phyloP scores from a whole-genome alignment of 2,329 filamentous ascomycete genomes.

The Zymoseptoria tritici region DNA sequence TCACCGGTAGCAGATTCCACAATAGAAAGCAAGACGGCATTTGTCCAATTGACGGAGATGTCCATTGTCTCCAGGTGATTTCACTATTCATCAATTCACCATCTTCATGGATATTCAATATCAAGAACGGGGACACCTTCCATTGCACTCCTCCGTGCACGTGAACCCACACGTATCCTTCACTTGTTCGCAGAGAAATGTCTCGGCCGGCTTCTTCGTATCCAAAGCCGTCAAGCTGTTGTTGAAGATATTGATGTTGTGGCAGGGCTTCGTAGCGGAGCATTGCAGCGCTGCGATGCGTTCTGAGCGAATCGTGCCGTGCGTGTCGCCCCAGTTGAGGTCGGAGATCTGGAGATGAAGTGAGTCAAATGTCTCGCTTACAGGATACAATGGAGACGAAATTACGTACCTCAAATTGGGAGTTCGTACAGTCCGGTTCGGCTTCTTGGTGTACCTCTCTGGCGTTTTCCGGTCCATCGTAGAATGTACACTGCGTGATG shows the following conservation, averaged over 20 bases:
- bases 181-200: constrained; percentile 11
- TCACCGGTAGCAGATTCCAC: too few relatives aligned
- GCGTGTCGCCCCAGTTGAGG: constrained; percentile 24
- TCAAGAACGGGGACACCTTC: neutral
- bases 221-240: constrained; percentile 5
- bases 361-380: neutral
- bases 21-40: too few relatives aligned
- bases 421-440: neutral
- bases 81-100: neutral
- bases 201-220: neutral
- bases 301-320: constrained; percentile 22
- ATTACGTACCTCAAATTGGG: neutral
- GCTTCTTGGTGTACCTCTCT: constrained; percentile 33
- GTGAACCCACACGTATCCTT: constrained; percentile 7
- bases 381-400: too few relatives aligned
- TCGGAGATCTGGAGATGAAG: constrained; percentile 33
- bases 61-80: neutral
- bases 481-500: constrained; percentile 27
- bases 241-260: constrained; percentile 13
- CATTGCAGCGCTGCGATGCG: constrained; percentile 23
- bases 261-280: constrained; percentile 22
- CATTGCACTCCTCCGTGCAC: constrained; percentile 5
- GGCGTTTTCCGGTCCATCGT: constrained; percentile 20
- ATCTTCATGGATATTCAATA: neutral
- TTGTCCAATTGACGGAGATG: too few relatives aligned